Base-by-base conservation (phyloP, 768 basidiomycete genomes). In the Lentinula boryana region DNA sequence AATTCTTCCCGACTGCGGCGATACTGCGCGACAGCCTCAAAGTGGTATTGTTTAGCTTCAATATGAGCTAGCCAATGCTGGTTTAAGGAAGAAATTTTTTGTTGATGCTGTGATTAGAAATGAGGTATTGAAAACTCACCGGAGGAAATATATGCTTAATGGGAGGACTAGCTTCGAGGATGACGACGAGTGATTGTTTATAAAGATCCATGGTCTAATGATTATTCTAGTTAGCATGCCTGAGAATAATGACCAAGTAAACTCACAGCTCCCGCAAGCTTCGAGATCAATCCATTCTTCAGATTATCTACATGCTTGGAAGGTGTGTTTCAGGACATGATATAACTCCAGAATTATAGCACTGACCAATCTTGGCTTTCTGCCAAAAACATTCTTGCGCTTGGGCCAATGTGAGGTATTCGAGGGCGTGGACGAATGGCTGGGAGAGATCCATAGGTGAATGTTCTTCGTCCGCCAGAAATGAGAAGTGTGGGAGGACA, bases 321-420 rank as follows among this genome's bases (percentile, higher is more conserved):
- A 56, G 65, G 18, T 9, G 31, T 63, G 66, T 59, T 58, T 60
- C 55, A n/a, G 27, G 27, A 21, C 31, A 38, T 10, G 1, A 49
- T 7, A 16, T 31, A 15, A 10, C 6, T 5, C 13, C 12, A 27
- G 46, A 8, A 35, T 31, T n/a, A n/a, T 18, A 13, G 15, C 36
- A 63, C 79, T 66, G 66, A 93, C 94, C 91, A 61, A 91, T 74
- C 68, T 89, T 87, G 15, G 95, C 95, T 65, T 89, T 83, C 69
- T 96, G 95, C 95, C 95, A 98, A 44, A 87, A 93, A 69, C 93
- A 96, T 74, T 99, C 97, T 66, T 98, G 96, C 1, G 95, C 95
- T 72, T 98, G 93, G 0, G 94, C 94, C 4, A 95, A 80, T 84
- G 93, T 88, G 59, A 98, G 80, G 64, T 74, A 82, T 68, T 91